A percentile compares a stretch with the other conserved stretches of the same genome.
phyloP scores from a whole-genome alignment of 208 protist genomes.

The Trichomonas gallinae region DNA sequence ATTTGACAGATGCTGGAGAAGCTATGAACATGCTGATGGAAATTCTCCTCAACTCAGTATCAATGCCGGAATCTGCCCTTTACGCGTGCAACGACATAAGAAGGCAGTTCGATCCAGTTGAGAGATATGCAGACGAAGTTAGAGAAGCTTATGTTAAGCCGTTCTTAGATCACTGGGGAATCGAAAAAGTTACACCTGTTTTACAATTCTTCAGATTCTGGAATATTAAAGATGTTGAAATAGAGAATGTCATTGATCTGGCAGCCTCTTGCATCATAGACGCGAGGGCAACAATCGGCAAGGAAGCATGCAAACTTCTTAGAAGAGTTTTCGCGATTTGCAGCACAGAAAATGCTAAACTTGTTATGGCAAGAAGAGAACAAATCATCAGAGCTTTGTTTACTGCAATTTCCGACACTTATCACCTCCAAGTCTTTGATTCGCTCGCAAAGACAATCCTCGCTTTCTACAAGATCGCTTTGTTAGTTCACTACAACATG shows the following conservation, averaged over 20 bases:
- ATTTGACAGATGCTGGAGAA: not conserved
- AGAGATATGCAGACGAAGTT: not conserved
- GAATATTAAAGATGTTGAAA: not conserved
- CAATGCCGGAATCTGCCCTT: not conserved
- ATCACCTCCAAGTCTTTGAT: not conserved
- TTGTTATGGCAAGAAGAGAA: not conserved
- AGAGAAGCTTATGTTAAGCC: not conserved
- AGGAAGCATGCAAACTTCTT: not conserved
- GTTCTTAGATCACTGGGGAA: not conserved
- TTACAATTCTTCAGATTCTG: not conserved
- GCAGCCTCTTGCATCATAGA: not conserved
- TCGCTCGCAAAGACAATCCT: not conserved
- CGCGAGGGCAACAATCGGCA: not conserved
- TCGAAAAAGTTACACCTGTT: not conserved
- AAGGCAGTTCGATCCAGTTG: not conserved
- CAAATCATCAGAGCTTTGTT: not conserved
- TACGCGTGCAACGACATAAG: not conserved
- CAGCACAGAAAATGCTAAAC: not conserved
- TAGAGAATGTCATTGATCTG: not conserved
- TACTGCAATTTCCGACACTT: not conserved
- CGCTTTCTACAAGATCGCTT: not conserved
- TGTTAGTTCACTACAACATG: no score
- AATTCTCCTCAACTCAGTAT: not conserved
- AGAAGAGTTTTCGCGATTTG: not conserved
- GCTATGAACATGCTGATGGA: not conserved